Conservation (phyloP, 306 rosid genomes). For the Canavalia ensiformis region DNA sequence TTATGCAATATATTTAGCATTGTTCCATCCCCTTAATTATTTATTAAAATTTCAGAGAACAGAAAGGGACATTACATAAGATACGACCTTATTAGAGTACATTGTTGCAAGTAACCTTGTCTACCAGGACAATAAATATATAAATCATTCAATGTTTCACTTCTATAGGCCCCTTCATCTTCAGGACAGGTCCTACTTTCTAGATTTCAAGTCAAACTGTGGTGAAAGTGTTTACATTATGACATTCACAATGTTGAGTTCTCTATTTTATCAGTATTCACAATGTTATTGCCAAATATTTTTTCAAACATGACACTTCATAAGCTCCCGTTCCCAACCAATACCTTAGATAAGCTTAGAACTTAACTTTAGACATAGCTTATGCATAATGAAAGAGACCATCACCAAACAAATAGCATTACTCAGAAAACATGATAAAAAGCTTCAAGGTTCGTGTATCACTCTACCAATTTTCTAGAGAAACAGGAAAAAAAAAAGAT, state of each 20-base stretch:
- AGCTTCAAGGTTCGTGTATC: not conserved
- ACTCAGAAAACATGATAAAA: not conserved
- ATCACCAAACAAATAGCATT: conserved; percentile 32
- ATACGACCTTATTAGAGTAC: not conserved
- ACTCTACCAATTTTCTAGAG: conserved; percentile 3
- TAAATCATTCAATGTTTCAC: conserved; percentile 1
- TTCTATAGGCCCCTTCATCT: not conserved
- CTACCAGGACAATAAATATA: not conserved
- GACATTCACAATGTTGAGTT: not conserved
- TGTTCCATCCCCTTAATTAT: not conserved
- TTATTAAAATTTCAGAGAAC: not conserved
- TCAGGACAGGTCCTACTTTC: not conserved
- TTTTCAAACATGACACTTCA: conserved; percentile 17
- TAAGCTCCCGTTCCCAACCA: not conserved
- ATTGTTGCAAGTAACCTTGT: not conserved
- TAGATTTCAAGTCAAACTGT: not conserved
- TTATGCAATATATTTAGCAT: not conserved
- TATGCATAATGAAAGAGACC: conserved; percentile 9
- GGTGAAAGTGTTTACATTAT: not conserved
- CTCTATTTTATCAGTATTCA: not conserved
- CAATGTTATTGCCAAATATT: not conserved
- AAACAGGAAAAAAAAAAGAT: not conserved
- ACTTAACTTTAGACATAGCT: not conserved
- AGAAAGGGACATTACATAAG: not conserved
- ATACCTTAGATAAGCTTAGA: not conserved